Base-by-base conservation (phyloP, 2,329 filamentous ascomycete species). In the Colletotrichum cordylinicola region DNA sequence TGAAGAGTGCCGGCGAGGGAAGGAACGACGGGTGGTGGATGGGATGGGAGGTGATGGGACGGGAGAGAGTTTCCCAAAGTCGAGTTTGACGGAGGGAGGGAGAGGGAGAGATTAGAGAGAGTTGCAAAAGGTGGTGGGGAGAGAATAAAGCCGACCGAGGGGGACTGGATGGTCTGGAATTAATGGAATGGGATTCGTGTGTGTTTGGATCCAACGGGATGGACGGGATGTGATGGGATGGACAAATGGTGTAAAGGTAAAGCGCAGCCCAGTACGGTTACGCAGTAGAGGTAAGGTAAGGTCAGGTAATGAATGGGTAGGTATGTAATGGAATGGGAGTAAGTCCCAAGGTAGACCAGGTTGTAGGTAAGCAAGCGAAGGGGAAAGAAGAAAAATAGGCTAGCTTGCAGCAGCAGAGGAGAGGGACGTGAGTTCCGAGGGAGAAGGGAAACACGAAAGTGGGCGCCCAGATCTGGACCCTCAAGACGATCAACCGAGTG, bases 371-470 rank as follows among this genome's bases (percentile, higher is more conserved):
- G 74, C 60, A 62, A 65, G 56, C 60, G 61, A 70, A 75, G 56
- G 31, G 65, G 61, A 66, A 62, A 37, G 60, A 75, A 75, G 74
- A 55, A 69, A 74, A 68, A 69, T 31, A 64, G 64, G 64, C 68
- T 61, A 61, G 24, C 24, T 27, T 27, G 24, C 24, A 27, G 39
- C 15, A 74, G 58, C 58, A 56, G 39, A n/a, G 43, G 21, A 56
- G 39, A 62, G 70, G 58, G 65, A 74, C 65, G 56, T 62, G 58
- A 69, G 58, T 69, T 74, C 74, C 29, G 64, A 76, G 70, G 70
- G 65, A 68, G 70, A 61, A 60, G 43, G 56, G 65, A 69, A 60
- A 67, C 27, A 68, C 62, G 55, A 48, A 68, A 67, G 70, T 55
- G 55, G 62, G 62, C 62, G 69, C 61, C 70, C 33, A 67, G 55